These are phyloP conservation scores for Phytophthora sp. DNA, from an alignment of 352 stramenopile species.

Conservation along the genomic window DNA sequence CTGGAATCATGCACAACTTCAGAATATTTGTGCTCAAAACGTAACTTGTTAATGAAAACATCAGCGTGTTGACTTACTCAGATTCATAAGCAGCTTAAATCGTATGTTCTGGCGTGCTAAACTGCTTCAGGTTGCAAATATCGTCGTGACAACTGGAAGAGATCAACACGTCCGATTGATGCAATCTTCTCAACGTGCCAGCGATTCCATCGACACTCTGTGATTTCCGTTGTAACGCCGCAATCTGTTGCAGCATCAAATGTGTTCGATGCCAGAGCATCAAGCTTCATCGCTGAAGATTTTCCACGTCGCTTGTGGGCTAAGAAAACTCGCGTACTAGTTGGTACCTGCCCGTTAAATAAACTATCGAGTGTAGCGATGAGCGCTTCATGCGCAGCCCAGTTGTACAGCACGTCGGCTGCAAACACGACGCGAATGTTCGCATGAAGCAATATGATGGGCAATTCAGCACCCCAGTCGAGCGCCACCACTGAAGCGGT, in stretches of 20 bases:
- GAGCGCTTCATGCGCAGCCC: constrained; percentile 50
- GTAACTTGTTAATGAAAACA: no score
- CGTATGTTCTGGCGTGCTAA: no score
- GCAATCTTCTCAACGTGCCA: constrained; percentile 22
- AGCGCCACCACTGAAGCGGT: constrained; percentile 20
- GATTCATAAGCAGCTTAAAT: no score
- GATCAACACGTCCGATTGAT: constrained; percentile 11
- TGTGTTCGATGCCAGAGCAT: constrained; percentile 22
- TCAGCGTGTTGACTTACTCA: no score
- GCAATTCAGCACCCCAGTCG: constrained; percentile 38
- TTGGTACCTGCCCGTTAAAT: not conserved
- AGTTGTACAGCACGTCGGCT: constrained; percentile 71
- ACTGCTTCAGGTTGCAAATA: no score
- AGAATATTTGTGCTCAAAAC: no score
- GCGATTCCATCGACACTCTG: constrained; percentile 29
- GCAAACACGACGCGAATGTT: constrained; percentile 44
- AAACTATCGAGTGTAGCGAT: constrained; percentile 41
- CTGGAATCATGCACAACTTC: no score
- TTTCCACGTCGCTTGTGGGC: constrained; percentile 62
- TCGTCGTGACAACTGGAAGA: constrained; percentile 4
- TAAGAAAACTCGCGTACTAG: constrained; percentile 39
- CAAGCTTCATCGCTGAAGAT: constrained; percentile 28
- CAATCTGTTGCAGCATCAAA: constrained; percentile 3
- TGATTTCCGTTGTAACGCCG: not conserved
- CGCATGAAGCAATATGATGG: not conserved